Percentiles rank a stretch among this genome's conserved stretches.
phyloP scores from a whole-genome alignment of 495 filamentous ascomycete species.

The Penicillium subrubescens region DNA sequence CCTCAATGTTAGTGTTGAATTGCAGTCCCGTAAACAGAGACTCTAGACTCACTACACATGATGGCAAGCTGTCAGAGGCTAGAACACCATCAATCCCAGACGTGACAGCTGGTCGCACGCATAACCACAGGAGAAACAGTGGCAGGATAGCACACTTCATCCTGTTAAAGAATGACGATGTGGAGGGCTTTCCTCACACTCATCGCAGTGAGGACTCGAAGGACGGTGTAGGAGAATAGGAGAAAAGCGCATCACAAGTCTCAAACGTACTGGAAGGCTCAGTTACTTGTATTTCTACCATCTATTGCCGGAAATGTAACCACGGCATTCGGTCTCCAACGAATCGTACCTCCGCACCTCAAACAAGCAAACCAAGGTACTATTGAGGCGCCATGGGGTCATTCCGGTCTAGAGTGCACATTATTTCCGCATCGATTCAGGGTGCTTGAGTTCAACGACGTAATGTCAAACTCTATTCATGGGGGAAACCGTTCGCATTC shows the following conservation, averaged over 20 bases:
- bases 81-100: background rate
- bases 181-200: background rate
- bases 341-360: background rate
- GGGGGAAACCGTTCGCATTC: background rate
- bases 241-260: background rate
- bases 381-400: background rate
- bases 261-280: background rate
- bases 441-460: slow-evolving; percentile 10
- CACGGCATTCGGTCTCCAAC: background rate
- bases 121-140: slow-evolving; percentile 4
- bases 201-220: slow-evolving; percentile 1
- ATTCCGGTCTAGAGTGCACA: background rate
- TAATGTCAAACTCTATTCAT: slow-evolving; percentile 7
- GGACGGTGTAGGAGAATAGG: background rate
- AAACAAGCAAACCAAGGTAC: background rate
- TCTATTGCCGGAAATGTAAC: background rate
- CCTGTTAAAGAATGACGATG: background rate
- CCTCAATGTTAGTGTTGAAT: background rate
- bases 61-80: background rate
- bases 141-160: slow-evolving; percentile 1
- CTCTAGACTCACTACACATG: slow-evolving; percentile 2
- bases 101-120: background rate
- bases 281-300: background rate
- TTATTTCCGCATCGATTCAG: background rate
- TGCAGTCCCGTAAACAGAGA: background rate